Evolutionary conservation across 495 filamentous ascomycete genomes (phyloP), one percentile per base, ranked within the genome.

Genomic region (Paragyromitra xinjiangensis): DNA sequence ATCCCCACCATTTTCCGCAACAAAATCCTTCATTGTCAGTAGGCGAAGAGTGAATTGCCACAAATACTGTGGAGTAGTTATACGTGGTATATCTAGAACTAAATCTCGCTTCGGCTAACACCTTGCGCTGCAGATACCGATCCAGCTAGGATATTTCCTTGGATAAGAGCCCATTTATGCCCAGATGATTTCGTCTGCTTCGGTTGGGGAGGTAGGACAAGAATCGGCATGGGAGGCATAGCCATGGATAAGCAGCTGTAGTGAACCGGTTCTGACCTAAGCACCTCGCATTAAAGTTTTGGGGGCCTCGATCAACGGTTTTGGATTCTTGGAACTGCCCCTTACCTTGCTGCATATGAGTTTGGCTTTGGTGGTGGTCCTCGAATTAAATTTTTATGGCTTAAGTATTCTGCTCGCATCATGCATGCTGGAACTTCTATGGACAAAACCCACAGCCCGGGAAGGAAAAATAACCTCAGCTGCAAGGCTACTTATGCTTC

Each of bases 401-500:
- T 73, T 48, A 58, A 53, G 24, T 72, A 48, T 50, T 22, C 39
- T 19, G 6, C 42, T 5, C 39, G 39, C 68, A 29, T 50, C 19
- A 22, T 22, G 11, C 19, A 29, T 67, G 16, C 16, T n/a, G 14
- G 0, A 24, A 16, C 8, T 64, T 26, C 39, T 39, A 64, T 22
- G 37, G 19, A 14, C 39, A 61, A 39, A 61, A 19, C 4, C 19
- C 39, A 11, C 26, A 48, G 48, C 29, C 67, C 29, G 19, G 42
- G 58, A 53, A 64, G 16, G 58, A 42, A 39, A 24, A 64, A 55
- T 55, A 45, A 26, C 22, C 56, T 66, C n/a, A 42, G 63, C 61
- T 61, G 61, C 56, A 29, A 37, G 29, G 14, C 39, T 40, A 62
- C 58, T n/a, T 62, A 19, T 58, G 67, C 14, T 53, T 39, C 24